Evolutionary conservation across 202 grass and related monocot species (phyloP).

Genomic region (Panicum hallii): DNA sequence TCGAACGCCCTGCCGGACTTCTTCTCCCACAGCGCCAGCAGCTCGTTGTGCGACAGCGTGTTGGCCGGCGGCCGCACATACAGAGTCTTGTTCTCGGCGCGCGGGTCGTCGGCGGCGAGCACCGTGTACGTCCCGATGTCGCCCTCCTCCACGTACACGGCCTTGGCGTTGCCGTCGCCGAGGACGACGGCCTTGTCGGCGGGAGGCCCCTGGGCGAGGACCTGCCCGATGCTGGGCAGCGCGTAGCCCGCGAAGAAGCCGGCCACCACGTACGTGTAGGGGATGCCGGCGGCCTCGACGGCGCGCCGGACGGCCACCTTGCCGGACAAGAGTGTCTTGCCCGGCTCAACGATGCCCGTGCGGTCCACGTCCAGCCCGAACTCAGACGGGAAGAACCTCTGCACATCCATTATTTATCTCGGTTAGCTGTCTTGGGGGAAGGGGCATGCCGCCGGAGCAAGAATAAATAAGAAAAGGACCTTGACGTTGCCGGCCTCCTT

Average conservation of each 20-base stretch:
- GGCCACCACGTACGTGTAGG: conserved; percentile 46
- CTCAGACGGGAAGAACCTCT: conserved; percentile 76
- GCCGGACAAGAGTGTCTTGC: conserved; percentile 28
- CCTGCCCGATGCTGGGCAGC: conserved; percentile 56
- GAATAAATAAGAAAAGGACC: conserved; percentile 14
- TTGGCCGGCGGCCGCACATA: conserved; percentile 55
- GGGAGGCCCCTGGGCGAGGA: background rate
- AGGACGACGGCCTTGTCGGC: conserved; percentile 56
- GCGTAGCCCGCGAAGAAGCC: conserved; percentile 57
- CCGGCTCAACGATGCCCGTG: conserved; percentile 50
- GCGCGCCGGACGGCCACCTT: conserved; percentile 59
- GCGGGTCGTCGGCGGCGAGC: conserved; percentile 60
- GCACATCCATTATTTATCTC: background rate
- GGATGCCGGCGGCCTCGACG: conserved; percentile 62
- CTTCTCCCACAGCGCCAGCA: conserved; percentile 66
- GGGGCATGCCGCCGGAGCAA: too few relatives aligned
- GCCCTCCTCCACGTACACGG: conserved; percentile 54
- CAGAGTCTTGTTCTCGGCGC: conserved; percentile 56
- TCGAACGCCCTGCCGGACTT: conserved; percentile 59
- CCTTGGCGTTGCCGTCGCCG: conserved; percentile 60
- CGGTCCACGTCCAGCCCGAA: conserved; percentile 63
- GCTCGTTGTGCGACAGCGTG: conserved; percentile 61
- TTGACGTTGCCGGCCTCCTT: conserved; percentile 74
- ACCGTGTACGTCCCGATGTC: conserved; percentile 64
- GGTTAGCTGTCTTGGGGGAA: too few relatives aligned